Evolutionary conservation across 805 yeast species (phyloP).

Genomic region (Candida orba): DNA sequence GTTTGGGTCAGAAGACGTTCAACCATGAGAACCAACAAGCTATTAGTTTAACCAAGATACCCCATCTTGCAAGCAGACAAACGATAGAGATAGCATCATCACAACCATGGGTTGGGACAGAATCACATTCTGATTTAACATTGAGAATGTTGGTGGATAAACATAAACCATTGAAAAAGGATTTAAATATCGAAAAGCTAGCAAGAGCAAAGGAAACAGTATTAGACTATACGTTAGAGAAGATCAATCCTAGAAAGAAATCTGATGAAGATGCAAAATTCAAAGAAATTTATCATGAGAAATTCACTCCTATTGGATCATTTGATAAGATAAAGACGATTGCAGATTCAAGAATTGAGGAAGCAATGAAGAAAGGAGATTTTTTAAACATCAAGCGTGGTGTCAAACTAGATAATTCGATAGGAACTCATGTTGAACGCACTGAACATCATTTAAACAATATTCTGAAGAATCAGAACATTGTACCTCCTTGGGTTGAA

Average conservation of each 20-base stretch:
- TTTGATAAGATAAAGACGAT: conserved; percentile 46
- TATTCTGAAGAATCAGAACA: conserved; percentile 66
- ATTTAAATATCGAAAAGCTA: conserved; percentile 33
- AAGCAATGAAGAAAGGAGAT: conserved; percentile 63
- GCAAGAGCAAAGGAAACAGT: conserved; percentile 57
- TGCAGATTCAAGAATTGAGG: conserved; percentile 73
- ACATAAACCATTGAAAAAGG: conserved; percentile 31
- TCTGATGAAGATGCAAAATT: conserved; percentile 40
- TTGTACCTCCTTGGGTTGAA: conserved; percentile 88
- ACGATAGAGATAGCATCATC: conserved; percentile 42
- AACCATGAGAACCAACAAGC: conserved; percentile 33
- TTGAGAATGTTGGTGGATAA: conserved; percentile 51
- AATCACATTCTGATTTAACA: conserved; percentile 37
- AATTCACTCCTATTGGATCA: conserved; percentile 38
- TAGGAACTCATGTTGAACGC: conserved; percentile 52
- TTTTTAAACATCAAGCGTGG: conserved; percentile 64
- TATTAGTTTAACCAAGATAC: conserved; percentile 36
- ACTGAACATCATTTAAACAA: conserved; percentile 77
- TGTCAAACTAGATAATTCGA: conserved; percentile 39
- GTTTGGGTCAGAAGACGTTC: conserved; percentile 28
- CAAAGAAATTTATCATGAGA: conserved; percentile 54
- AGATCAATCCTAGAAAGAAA: conserved; percentile 24
- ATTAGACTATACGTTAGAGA: conserved; percentile 44
- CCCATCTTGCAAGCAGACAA: conserved; percentile 37
- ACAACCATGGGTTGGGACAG: conserved; percentile 56